These are phyloP conservation scores for Trichomonascaceae sp. DNA, from an alignment of 1,139 yeast species.

Conservation along the genomic window DNA sequence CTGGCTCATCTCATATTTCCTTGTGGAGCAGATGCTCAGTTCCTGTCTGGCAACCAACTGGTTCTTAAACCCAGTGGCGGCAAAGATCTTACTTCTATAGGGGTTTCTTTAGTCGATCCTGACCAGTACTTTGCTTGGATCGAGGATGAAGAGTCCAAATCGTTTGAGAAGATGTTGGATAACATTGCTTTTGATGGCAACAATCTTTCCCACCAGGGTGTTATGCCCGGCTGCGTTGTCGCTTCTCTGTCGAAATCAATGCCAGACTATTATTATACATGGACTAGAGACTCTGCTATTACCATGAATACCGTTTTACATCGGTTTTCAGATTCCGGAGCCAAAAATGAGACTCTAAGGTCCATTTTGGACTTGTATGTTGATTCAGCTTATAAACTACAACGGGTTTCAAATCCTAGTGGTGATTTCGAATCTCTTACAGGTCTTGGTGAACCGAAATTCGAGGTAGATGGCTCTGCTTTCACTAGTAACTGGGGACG, in stretches of 20 bases:
- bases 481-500: conserved; percentile 79
- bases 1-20: neutral
- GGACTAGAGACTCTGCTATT: conserved; percentile 89
- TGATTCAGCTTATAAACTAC: conserved; percentile 51
- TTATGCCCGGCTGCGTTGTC: conserved; percentile 62
- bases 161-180: conserved; percentile 50
- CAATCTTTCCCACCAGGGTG: conserved; percentile 33
- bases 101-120: conserved; percentile 21
- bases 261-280: conserved; percentile 82
- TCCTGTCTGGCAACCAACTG: neutral
- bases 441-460: conserved; percentile 90
- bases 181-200: conserved; percentile 54
- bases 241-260: conserved; percentile 69
- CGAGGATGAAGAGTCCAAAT: conserved; percentile 40
- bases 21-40: neutral
- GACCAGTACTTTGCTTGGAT: conserved; percentile 57
- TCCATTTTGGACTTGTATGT: conserved; percentile 53
- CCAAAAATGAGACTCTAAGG: conserved; percentile 30
- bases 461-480: conserved; percentile 55
- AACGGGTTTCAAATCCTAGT: conserved; percentile 60
- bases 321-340: conserved; percentile 28
- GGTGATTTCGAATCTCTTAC: conserved; percentile 47
- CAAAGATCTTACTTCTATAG: conserved; percentile 5
- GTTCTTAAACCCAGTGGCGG: neutral
- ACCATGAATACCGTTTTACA: conserved; percentile 63